phyloP scores from a whole-genome alignment of 345 rosid species.

The Acer campestre region DNA sequence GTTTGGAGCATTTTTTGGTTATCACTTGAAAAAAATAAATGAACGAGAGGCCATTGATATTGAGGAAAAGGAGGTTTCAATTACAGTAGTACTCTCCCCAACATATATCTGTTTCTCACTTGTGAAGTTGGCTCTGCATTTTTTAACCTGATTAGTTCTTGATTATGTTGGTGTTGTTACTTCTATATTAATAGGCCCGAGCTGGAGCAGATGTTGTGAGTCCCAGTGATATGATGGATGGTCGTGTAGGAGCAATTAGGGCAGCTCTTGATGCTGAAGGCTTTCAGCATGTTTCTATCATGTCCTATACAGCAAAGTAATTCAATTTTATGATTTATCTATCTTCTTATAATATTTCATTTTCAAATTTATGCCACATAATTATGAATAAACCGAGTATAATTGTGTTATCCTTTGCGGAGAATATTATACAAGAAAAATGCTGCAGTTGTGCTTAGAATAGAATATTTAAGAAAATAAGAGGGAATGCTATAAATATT shows the following conservation, averaged over 20 bases:
- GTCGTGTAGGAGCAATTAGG: constrained; percentile 86
- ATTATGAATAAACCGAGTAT: background rate
- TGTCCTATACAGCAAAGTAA: constrained; percentile 99
- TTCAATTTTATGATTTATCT: background rate
- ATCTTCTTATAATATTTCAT: background rate
- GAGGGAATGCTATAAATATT: background rate
- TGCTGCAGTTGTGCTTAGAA: background rate
- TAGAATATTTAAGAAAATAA: background rate
- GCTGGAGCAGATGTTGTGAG: constrained; percentile 98
- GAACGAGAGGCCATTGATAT: background rate
- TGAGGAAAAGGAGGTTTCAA: background rate
- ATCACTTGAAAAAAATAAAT: too few species aligned
- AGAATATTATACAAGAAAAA: background rate
- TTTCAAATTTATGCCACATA: background rate
- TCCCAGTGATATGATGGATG: constrained; percentile 99
- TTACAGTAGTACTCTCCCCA: background rate
- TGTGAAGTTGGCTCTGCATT: background rate
- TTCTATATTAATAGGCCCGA: constrained; percentile 51
- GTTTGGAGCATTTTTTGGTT: too few species aligned
- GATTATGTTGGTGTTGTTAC: constrained; percentile 21
- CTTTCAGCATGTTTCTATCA: constrained; percentile 87
- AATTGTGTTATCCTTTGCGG: background rate
- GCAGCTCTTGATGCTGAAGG: constrained; percentile 95
- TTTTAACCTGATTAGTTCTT: constrained; percentile 2
- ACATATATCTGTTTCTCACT: constrained; percentile 3